Base-by-base conservation (phyloP, 148 eudicot species). In the Fagopyrum tataricum region DNA sequence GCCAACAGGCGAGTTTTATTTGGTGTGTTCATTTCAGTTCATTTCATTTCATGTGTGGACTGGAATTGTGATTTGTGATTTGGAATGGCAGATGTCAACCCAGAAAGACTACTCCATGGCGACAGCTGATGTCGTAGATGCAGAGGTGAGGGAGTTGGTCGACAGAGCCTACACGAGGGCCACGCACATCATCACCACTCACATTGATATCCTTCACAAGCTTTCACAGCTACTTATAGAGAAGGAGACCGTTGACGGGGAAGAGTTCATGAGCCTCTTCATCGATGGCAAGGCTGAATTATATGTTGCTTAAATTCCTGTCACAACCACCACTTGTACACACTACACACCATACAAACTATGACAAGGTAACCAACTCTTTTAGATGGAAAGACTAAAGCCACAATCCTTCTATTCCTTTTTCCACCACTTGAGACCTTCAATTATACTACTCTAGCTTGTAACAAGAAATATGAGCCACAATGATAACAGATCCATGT, bases 81-180 rank as follows among this genome's bases (percentile, higher is more conserved):
- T 58, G 64, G 37, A 13, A 9, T 39, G 41, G 10, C 82, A 91
- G 99, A 92, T 96, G 99, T 84, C 99, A 6, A 76, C 87, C 79
- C 96, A 90, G 78, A 96, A 92, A 79, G 99, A 96, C 81, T 96
- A 96, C 83, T 96, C 99, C 0, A 96, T 96, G 99, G 99, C 99
- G 55, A 96, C 99, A 0, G 99, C 99, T 0, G 99, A 95, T 78
- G 56, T 95, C 12, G 99, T 95, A 24, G 99, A 95, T 76, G 79
- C 88, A 40, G 99, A 95, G 78, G 99, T 95, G 31, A 87, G 99
- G 74, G 97, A 88, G 72, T 82, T 96, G 76, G 99, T 96, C 44
- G 97, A 96, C 59, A 79, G 18, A 41, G 99, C 99, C 47, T 92
- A 96, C 74, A 10, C 76, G 6, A 87, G 99, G 81, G 97, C 99